Evolutionary conservation across 1,139 yeast species (phyloP), one percentile per base, ranked within the genome.

Genomic region (Suhomyces guaymorum): DNA sequence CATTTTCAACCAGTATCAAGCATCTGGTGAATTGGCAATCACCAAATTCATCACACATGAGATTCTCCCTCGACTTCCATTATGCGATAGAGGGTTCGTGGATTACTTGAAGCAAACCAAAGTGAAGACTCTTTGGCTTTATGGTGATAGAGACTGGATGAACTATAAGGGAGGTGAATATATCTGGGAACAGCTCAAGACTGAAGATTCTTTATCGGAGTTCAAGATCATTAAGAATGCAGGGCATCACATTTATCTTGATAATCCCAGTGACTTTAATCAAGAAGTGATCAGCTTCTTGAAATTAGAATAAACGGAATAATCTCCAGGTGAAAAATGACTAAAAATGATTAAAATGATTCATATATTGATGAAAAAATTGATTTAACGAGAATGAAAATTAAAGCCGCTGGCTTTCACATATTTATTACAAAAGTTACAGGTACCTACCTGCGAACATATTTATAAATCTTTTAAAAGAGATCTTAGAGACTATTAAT

Each of bases 91-190:
- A 17, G 70, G 71, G 1, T 50, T 69, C 16, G 54, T 57, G 7
- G 64, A 64, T 29, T 60, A 53, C 37, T 41, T 67, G 9, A 42
- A 46, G 4, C 47, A 57, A 3, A 37, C 57, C 15, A 42, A 55
- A 3, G 52, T 66, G 9, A 51, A 52, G 28, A 54, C 59, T 1
- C 38, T 61, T 4, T 66, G 74, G 71, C 32, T 67, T 25, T 70
- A 70, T 38, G 75, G 73, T 1, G 72, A 65, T 8, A 61, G 59
- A 27, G 73, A 69, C 41, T 69, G 75, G 75, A 69, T 69, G 75
- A 70, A 70, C 37, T 32, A 43, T 5, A 58, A 59, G 16, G 75
- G 75, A 3, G 75, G 75, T 1, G 48, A 57, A 35, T 58, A 60
- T 39, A 59, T 69, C 16, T 52, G 47, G 34, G 55, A 63, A 6